Base-by-base conservation (phyloP, 257 asterid species). In the Eucommia ulmoides region DNA sequence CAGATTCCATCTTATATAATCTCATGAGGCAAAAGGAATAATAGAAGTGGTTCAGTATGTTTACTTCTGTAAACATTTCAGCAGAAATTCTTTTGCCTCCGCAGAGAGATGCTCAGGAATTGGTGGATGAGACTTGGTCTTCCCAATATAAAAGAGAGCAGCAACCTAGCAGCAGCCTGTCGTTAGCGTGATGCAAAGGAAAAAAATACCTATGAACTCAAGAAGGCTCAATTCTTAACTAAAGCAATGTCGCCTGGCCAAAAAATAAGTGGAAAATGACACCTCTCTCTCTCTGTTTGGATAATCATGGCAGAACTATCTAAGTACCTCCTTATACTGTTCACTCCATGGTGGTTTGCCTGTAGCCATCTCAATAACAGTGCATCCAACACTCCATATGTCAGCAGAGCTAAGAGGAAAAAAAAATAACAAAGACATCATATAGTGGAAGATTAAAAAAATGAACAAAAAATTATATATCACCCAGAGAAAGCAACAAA, bases 341-440 rank as follows among this genome's bases (percentile, higher is more conserved):
- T 67, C 65, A 48, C 58, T 58, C 74, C 74, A 67, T 1, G 74
- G 74, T 41, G 74, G 62, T 50, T 58, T 67, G 26, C 74, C 74
- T 23, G 74, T 62, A n/a, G 62, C 69, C 74, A 67, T 67, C 48
- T 67, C 74, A 53, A 67, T 67, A 16, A 62, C 74, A 26, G 68
- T 67, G 20, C 74, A 67, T 22, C 69, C 74, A 57, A 67, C 69
- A 57, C 74, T 67, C 74, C 74, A 67, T 49, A 67, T 67, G 22
- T 67, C 74, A 26, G 69, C 74, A 44, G 74, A 67, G 62, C 74
- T 62, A 41, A 23, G 35, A 20, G 3, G 10, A 25, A n/a, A 1
- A 20, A 33, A 22, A 51, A 23, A 18, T 17, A 23, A 23, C 50
- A 53, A 15, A 25, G 22, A n/a, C 7, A 29, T 29, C 8, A 29